Evolutionary conservation across 2,329 filamentous ascomycete species (phyloP).

Genomic region (Xylariales sp.): DNA sequence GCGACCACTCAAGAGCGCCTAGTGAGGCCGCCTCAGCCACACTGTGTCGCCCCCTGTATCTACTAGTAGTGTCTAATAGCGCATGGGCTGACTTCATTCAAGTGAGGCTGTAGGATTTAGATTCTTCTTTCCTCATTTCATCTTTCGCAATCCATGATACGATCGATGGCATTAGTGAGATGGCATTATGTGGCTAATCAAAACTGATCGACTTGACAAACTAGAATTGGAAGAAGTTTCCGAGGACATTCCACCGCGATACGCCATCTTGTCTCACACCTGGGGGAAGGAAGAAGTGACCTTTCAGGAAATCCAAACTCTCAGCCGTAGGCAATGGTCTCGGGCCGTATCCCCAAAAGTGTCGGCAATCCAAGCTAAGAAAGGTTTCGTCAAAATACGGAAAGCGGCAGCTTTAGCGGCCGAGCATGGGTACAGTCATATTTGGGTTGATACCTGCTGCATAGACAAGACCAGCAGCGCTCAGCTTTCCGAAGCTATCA

Average conservation of each 20-base stretch:
- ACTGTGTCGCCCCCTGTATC: too few relatives aligned
- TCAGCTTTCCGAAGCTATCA: conserved; percentile 35
- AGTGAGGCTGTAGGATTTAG: too few relatives aligned
- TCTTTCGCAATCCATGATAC: not conserved
- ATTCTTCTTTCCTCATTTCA: too few relatives aligned
- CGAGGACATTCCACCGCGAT: conserved; percentile 19
- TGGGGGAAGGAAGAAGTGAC: conserved; percentile 32
- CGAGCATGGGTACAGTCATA: conserved; percentile 21
- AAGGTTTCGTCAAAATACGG: conserved; percentile 33
- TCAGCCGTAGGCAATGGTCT: conserved; percentile 19
- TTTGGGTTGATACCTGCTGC: conserved; percentile 37
- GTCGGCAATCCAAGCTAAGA: conserved; percentile 25
- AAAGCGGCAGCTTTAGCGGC: conserved; percentile 27
- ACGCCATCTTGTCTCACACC: conserved; percentile 35
- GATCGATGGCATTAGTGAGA: not conserved
- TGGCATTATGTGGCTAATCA: conserved; percentile 27
- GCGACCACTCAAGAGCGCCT: too few relatives aligned
- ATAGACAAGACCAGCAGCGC: conserved; percentile 37
- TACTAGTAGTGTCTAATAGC: too few relatives aligned
- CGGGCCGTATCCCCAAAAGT: conserved; percentile 18
- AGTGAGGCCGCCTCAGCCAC: too few relatives aligned
- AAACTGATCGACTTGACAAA: conserved; percentile 9
- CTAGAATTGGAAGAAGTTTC: conserved; percentile 23
- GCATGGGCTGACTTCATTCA: too few relatives aligned
- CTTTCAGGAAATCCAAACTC: conserved; percentile 28